Evolutionary conservation across 2,329 filamentous ascomycete genomes (phyloP), one percentile per base, ranked within the genome.

Genomic region (Cyphellophora europaea): DNA sequence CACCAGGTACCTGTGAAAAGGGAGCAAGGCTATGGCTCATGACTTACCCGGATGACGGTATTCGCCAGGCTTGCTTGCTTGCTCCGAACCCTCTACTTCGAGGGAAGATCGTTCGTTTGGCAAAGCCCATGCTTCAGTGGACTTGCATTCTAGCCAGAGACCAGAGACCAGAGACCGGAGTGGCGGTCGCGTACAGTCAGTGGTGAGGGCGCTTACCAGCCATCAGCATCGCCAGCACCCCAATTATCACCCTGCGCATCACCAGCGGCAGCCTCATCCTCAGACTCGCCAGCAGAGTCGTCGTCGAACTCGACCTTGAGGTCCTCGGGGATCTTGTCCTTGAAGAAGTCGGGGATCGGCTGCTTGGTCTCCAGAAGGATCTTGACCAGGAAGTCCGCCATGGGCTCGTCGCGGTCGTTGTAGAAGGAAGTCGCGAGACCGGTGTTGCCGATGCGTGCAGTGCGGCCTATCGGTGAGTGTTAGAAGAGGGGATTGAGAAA

Each of bases 401-500:
- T 63, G 3, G 79, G 71, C 37, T 82, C 74, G 49, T 96, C 83
- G 1, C 71, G 66, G 1, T 88, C 79, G 16, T 79, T 85, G 66
- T 81, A 96, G 63, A 98, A 89, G 0, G 89, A 94, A 0, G 83
- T 89, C 0, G 91, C 88, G 4, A 87, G 63, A 12, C 91, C 91
- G 29, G 73, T 71, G 48, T 94, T 83, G 2, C 91, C 91, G 53
- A 95, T 95, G 35, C 91, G 85, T 36, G 84, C 91, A 48, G 91
- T 98, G 41, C 91, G 88, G 43, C 91, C 82, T 86, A 41, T 33
- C 2, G 25, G 13, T 18, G 35, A 31, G 32, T 41, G 36, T 15
- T 31, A 30, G 14, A 33, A 12, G 18, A 16, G 10, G 19, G 15
- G 14, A 36, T 13, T 29, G 14, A 17, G 16, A 17, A 15, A 32